These are phyloP conservation scores for Zygotorulaspora mrakii DNA, from an alignment of 1,139 yeast genomes.

Conservation along the genomic window DNA sequence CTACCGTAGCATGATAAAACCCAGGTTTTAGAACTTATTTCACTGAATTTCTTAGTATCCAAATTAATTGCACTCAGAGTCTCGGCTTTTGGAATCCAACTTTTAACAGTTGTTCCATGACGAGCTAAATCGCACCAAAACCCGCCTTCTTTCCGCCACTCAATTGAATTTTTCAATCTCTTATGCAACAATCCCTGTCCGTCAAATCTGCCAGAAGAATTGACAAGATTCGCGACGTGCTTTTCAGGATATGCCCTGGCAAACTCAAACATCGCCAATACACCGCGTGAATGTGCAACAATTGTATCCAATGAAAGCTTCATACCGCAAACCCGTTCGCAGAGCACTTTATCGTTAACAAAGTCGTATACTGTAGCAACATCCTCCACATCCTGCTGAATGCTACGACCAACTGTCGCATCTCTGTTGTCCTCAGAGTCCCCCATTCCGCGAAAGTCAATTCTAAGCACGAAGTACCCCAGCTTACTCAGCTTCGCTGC, in stretches of 20 bases:
- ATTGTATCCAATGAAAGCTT: conserved; percentile 50
- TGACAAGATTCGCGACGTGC: conserved; percentile 61
- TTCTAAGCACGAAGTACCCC: conserved; percentile 64
- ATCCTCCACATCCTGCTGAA: conserved; percentile 66
- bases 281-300: conserved; percentile 78
- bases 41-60: conserved; percentile 44
- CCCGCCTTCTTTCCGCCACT: conserved; percentile 41
- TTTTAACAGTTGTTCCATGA: conserved; percentile 45
- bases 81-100: conserved; percentile 51
- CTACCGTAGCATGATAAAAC: conserved; percentile 72
- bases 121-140: conserved; percentile 43
- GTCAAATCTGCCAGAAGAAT: conserved; percentile 65
- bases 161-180: conserved; percentile 31
- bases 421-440: conserved; percentile 57
- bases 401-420: conserved; percentile 48
- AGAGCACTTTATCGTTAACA: conserved; percentile 27
- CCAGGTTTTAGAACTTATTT: conserved; percentile 47
- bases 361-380: conserved; percentile 52
- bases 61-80: conserved; percentile 50
- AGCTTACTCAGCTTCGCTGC: conserved; percentile 59
- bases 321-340: conserved; percentile 25
- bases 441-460: conserved; percentile 87
- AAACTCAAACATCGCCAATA: conserved; percentile 75
- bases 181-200: conserved; percentile 38
- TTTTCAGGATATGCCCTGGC: conserved; percentile 36